Evolutionary conservation across 176 grass and related monocot species (phyloP).

Genomic region (Chrysopogon serrulatus): DNA sequence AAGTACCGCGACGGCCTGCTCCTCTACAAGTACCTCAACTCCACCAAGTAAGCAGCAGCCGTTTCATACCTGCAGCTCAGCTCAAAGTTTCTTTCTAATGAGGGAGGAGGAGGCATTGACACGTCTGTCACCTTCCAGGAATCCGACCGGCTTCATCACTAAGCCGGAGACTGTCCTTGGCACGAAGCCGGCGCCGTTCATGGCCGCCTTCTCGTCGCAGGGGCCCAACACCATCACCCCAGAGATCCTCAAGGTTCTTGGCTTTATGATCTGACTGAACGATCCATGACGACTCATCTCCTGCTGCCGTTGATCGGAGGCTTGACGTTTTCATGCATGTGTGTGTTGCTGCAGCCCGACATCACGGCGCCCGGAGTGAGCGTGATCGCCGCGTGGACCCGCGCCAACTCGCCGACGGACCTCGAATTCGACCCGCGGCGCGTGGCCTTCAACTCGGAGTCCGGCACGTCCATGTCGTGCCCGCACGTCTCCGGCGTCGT

Average conservation of each 20-base stretch:
- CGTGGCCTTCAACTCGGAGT: constrained; percentile 45
- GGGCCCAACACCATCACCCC: constrained; percentile 62
- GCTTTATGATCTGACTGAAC: neutral
- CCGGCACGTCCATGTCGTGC: constrained; percentile 91
- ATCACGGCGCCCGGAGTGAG: constrained; percentile 69
- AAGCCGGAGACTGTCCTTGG: constrained; percentile 41
- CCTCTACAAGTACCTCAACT: constrained; percentile 48
- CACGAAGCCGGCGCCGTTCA: constrained; percentile 69
- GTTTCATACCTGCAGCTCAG: neutral
- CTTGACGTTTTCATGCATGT: neutral
- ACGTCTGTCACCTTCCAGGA: constrained; percentile 8
- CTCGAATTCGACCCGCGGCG: constrained; percentile 39
- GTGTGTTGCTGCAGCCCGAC: constrained; percentile 36
- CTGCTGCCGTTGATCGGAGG: too few relatives aligned
- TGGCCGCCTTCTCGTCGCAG: constrained; percentile 77
- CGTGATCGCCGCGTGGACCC: constrained; percentile 56
- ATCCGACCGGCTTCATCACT: constrained; percentile 36
- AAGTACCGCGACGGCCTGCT: constrained; percentile 35
- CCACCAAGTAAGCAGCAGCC: constrained; percentile 44
- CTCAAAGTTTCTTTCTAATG: neutral
- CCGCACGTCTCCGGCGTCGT: constrained; percentile 61
- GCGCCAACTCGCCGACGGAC: constrained; percentile 36
- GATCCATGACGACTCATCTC: neutral
- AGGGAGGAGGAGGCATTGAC: neutral
- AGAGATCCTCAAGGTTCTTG: constrained; percentile 50